Conservation (phyloP, 2,329 filamentous ascomycete genomes). For the Harringtonia aguacate region DNA sequence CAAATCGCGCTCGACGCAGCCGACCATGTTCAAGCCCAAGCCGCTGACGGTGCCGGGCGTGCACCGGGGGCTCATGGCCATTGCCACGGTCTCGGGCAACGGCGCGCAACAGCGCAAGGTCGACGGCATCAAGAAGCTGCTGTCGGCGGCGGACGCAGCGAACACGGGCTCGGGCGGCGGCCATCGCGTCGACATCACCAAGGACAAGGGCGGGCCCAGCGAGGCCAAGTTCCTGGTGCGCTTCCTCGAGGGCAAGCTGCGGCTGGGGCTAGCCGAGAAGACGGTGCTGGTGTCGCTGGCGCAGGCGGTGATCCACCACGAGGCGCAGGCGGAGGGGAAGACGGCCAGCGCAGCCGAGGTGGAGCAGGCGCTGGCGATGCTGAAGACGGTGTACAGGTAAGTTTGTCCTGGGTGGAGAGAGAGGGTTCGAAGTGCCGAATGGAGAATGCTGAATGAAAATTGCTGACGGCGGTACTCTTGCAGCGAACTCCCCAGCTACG, state of each 20-base stretch:
- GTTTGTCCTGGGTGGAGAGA: too few species aligned
- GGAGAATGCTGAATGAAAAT: too few species aligned
- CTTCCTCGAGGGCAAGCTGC: slow-evolving; percentile 87
- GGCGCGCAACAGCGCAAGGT: slow-evolving; percentile 88
- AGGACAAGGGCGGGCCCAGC: slow-evolving; percentile 87
- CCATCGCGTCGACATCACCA: slow-evolving; percentile 78
- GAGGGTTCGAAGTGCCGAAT: too few species aligned
- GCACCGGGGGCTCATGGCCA: slow-evolving; percentile 75
- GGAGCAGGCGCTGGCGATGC: slow-evolving; percentile 69
- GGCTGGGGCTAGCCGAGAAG: slow-evolving; percentile 83
- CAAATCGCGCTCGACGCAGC: slow-evolving; percentile 89
- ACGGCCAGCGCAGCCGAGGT: slow-evolving; percentile 60
- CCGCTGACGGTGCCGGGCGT: slow-evolving; percentile 78
- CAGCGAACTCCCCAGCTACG: slow-evolving; percentile 92
- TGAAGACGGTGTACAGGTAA: slow-evolving; percentile 93
- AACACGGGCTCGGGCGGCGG: slow-evolving; percentile 52
- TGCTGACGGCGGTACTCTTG: too few species aligned
- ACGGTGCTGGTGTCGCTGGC: slow-evolving; percentile 84
- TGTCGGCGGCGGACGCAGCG: slow-evolving; percentile 78
- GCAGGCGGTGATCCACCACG: slow-evolving; percentile 79
- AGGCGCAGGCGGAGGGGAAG: slow-evolving; percentile 58
- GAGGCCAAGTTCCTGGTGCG: slow-evolving; percentile 92
- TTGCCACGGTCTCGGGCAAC: slow-evolving; percentile 77
- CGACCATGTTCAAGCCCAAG: slow-evolving; percentile 98
- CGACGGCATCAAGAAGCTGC: slow-evolving; percentile 86